phyloP scores from a whole-genome alignment of 305 asterid species.

The Nicotiana rustica region DNA sequence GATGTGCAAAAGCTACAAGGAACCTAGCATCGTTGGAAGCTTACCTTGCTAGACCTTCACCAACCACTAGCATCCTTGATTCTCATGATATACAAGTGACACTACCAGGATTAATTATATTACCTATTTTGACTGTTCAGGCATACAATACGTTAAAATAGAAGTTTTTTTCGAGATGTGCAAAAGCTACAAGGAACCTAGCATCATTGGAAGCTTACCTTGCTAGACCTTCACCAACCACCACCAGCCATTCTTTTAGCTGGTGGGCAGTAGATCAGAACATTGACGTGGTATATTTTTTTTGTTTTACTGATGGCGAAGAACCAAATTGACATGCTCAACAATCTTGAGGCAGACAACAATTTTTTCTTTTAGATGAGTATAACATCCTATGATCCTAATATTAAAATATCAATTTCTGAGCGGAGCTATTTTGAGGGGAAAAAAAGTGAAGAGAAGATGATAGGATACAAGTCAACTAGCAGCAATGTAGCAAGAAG shows the following conservation, averaged over 20 bases:
- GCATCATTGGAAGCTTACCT: background rate
- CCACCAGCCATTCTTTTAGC: background rate
- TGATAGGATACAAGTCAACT: conserved; percentile 15
- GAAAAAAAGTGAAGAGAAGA: background rate
- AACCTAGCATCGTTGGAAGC: too few relatives aligned
- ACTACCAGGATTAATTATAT: background rate
- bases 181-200: background rate
- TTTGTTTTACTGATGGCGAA: conserved; percentile 18
- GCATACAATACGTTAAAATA: background rate
- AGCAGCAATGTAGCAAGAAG: conserved; percentile 19
- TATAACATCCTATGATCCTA: conserved; percentile 1
- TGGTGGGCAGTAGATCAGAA: conserved; percentile 10
- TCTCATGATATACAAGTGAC: conserved; percentile 3
- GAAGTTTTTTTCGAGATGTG: background rate
- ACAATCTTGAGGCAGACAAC: conserved; percentile 24
- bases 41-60: too few relatives aligned
- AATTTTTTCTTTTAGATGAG: background rate
- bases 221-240: background rate
- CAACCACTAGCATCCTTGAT: background rate
- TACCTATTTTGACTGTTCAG: background rate
- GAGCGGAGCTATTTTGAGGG: background rate
- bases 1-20: background rate
- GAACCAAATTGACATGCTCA: conserved; percentile 13
- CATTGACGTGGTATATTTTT: background rate
- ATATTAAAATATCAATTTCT: background rate